phyloP scores from a whole-genome alignment of 305 asterid genomes.

The Rubia occidens region DNA sequence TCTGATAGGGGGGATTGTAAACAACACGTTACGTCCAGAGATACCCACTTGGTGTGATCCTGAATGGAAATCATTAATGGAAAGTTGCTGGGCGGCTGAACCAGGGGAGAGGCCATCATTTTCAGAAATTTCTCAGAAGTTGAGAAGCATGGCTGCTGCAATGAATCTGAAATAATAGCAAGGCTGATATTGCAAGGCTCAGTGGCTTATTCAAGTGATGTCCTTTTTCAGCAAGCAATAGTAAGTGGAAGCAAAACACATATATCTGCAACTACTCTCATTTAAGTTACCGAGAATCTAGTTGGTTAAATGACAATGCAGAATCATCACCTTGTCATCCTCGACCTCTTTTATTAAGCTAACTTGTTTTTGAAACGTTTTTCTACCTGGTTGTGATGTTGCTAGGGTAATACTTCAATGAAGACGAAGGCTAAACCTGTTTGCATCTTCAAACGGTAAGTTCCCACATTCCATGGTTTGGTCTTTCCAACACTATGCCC shows the following conservation, averaged over 20 bases:
- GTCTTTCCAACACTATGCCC: background rate
- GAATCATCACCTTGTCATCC: conserved; percentile 6
- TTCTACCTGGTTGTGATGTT: conserved; percentile 1
- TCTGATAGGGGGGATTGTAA: conserved; percentile 76
- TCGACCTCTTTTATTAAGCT: background rate
- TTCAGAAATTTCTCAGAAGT: conserved; percentile 79
- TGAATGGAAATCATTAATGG: conserved; percentile 94
- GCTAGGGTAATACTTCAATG: conserved; percentile 13
- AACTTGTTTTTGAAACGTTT: background rate
- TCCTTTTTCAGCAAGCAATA: conserved; percentile 11
- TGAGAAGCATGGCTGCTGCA: conserved; percentile 53
- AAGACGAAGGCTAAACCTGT: conserved; percentile 2
- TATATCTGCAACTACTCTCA: background rate
- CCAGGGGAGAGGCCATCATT: conserved; percentile 84
- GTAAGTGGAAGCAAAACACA: conserved; percentile 12
- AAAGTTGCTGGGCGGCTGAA: conserved; percentile 76
- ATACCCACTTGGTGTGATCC: conserved; percentile 97
- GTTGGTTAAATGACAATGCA: background rate
- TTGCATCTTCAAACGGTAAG: conserved; percentile 14
- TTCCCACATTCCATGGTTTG: background rate
- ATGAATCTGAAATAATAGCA: conserved; percentile 35
- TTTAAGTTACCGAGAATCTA: background rate
- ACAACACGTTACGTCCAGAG: conserved; percentile 79
- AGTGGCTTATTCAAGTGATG: conserved; percentile 10
- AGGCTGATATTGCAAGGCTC: background rate